Conservation (phyloP, 1,284 basidiomycete species). For the Ustilago cynodontis region DNA sequence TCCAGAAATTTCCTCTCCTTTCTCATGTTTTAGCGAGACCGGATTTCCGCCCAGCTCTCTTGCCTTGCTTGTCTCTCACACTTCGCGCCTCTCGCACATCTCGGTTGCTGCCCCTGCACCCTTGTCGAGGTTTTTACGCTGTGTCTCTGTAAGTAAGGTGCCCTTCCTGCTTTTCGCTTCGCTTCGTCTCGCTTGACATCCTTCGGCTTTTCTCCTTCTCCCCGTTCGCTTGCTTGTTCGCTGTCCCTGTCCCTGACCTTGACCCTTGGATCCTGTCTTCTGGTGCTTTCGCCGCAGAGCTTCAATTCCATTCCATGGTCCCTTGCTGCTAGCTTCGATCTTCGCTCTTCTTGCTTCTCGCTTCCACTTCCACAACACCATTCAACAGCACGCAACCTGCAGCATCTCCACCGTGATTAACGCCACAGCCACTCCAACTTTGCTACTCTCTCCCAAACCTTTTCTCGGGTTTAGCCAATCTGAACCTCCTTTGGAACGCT, state of each 20-base stretch:
- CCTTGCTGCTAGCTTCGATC: slow-evolving; percentile 18
- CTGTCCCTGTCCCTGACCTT: background rate
- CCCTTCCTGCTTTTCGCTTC: slow-evolving; percentile 1
- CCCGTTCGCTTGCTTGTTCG: background rate
- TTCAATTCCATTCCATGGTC: background rate
- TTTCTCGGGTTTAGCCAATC: background rate
- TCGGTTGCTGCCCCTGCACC: background rate
- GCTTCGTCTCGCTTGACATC: background rate
- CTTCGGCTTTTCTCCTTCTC: background rate
- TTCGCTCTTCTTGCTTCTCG: background rate
- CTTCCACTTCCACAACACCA: background rate
- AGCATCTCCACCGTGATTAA: background rate
- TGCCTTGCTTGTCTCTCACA: background rate
- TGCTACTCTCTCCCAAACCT: background rate
- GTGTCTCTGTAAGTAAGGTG: too few species aligned
- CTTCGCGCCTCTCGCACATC: background rate
- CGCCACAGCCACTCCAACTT: slow-evolving; percentile 1
- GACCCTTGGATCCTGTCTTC: background rate
- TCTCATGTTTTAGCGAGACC: slow-evolving; percentile 14
- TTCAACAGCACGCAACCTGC: background rate
- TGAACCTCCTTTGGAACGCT: background rate
- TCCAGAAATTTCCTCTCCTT: slow-evolving; percentile 12
- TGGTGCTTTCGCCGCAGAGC: background rate
- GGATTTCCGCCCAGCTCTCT: slow-evolving; percentile 23
- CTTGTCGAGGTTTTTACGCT: slow-evolving; percentile 2